Evolutionary conservation across 208 protist species (phyloP), one percentile per base, ranked within the genome.

Genomic region (Acanthamoeba lenticulata): DNA sequence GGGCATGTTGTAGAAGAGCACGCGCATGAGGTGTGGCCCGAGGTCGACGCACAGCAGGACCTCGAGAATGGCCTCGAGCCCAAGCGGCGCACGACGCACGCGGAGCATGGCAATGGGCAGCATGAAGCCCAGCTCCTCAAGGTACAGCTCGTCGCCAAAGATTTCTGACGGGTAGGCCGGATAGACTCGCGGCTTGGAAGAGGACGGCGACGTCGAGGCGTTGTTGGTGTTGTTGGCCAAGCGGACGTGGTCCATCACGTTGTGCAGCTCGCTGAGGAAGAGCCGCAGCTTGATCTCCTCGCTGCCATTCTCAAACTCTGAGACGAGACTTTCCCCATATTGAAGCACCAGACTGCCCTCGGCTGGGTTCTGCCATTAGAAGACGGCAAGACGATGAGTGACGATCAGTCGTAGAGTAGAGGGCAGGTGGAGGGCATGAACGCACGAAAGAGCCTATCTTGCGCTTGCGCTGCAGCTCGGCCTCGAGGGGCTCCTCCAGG

Each of bases 111-210:
- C 67, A 19, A 77, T 77, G 38, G 67, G 67, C 67, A 77, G 21
- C 15, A 77, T 77, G 67, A 77, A 77, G 67, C 67, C 67, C 67
- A 77, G 67, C 67, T 77, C 67, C 27, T 77, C 67, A 17, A 77
- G 34, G 36, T 77, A 77, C 34, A 77, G 67, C 32, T 77, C 67
- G 38, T 77, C 67, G 67, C 67, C 38, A 19, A 77, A 44, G 29
- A 77, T 77, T 34, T 77, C 67, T 17, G 67, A 77, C 15, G 24
- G 32, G 67, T 77, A 77, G 29, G 36, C 17, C 15, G 67, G 67
- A 7, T 27, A 77, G 67, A 6, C 34, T 44, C 38, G 4, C 2
- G 67, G 42, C 38, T 44, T 38, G 36, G 67, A 77, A 15, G 67
- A n/a, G n/a, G n/a, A n/a, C n/a, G n/a, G n/a, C n/a, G n/a, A n/a